Evolutionary conservation across 768 basidiomycete genomes (phyloP).

Genomic region (Epithele typhae): DNA sequence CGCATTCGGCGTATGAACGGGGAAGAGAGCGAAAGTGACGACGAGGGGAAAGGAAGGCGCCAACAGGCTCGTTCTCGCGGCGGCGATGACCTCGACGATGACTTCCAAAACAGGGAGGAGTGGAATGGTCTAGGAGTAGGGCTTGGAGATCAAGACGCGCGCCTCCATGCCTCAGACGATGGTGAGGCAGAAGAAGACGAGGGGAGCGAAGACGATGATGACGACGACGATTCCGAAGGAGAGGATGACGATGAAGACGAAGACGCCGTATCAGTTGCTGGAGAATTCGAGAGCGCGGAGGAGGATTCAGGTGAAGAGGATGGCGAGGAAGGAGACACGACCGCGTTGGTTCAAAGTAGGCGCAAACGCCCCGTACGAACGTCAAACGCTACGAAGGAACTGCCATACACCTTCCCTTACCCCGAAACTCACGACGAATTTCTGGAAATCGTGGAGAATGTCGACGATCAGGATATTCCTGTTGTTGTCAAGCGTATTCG

Average conservation of each 20-base stretch:
- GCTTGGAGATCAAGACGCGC: conserved; percentile 27
- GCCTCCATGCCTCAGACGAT: conserved; percentile 38
- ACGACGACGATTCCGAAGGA: conserved; percentile 28
- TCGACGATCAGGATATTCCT: conserved; percentile 70
- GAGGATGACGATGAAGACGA: conserved; percentile 27
- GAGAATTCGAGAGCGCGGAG: conserved; percentile 32
- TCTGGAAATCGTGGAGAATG: conserved; percentile 69
- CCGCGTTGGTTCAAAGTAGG: conserved; percentile 33
- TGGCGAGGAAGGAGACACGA: conserved; percentile 38
- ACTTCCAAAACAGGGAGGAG: conserved; percentile 42
- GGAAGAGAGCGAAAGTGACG: conserved; percentile 58
- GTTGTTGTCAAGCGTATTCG: conserved; percentile 88
- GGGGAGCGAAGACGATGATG: conserved; percentile 28
- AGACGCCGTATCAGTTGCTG: conserved; percentile 33
- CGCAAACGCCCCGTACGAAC: conserved; percentile 29
- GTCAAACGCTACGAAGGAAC: conserved; percentile 40
- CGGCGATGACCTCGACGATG: conserved; percentile 91
- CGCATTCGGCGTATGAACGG: conserved; percentile 85
- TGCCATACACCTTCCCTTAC: conserved; percentile 92
- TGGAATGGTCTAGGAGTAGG: conserved; percentile 30
- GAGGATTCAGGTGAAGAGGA: conserved; percentile 37
- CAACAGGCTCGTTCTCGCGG: conserved; percentile 57
- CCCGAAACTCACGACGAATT: conserved; percentile 82
- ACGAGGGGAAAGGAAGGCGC: conserved; percentile 39
- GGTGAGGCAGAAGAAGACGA: conserved; percentile 26